phyloP scores from a whole-genome alignment of 2,329 filamentous ascomycete genomes.

The Fusarium acutatum region DNA sequence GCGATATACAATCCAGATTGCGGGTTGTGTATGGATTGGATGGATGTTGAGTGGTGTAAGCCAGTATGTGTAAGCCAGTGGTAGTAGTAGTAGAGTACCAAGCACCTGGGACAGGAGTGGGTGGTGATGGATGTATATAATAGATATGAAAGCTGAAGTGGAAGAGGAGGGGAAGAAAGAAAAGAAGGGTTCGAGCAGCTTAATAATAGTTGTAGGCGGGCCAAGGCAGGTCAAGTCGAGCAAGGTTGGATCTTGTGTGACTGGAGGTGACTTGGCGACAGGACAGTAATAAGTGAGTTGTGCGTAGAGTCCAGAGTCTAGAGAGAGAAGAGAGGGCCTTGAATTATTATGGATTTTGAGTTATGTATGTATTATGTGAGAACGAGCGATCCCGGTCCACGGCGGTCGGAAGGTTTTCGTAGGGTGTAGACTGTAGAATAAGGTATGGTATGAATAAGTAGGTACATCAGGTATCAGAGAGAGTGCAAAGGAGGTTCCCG shows the following conservation, averaged over 20 bases:
- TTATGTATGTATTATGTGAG: constrained; percentile 40
- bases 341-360: constrained; percentile 23
- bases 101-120: constrained; percentile 23
- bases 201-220: constrained; percentile 40
- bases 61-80: constrained; percentile 32
- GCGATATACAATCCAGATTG: constrained; percentile 15
- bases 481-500: constrained; percentile 27
- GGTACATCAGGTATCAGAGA: background rate
- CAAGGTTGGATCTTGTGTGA: constrained; percentile 24
- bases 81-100: constrained; percentile 17
- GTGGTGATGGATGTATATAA: constrained; percentile 32
- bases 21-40: background rate
- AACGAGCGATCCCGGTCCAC: constrained; percentile 25
- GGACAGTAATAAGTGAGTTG: constrained; percentile 16
- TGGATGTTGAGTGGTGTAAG: constrained; percentile 23
- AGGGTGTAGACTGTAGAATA: background rate
- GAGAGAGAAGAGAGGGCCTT: constrained; percentile 10
- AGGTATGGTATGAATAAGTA: background rate
- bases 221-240: constrained; percentile 19
- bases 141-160: constrained; percentile 14
- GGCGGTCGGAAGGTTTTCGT: constrained; percentile 40
- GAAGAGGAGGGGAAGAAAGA: constrained; percentile 15
- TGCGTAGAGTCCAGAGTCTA: constrained; percentile 11
- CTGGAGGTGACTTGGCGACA: constrained; percentile 7
- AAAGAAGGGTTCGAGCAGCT: constrained; percentile 30